Evolutionary conservation across 208 protist species (phyloP), one percentile per base, ranked within the genome.

Genomic region (Plasmodiophora brassicae): DNA sequence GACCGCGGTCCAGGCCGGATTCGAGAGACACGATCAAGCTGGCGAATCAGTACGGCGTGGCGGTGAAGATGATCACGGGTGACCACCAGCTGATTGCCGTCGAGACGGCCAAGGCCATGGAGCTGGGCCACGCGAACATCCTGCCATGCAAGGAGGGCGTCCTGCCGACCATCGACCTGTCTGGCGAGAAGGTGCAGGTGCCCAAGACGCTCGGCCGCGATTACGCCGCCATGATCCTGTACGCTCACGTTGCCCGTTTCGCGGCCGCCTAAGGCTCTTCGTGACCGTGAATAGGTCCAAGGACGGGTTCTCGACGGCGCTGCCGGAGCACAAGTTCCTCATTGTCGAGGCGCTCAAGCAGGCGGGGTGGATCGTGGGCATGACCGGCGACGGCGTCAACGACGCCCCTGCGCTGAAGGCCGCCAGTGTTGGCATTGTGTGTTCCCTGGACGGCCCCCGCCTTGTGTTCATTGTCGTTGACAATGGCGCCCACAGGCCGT

Each of bases 401-500:
- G 50, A 60, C 50, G 50, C 50, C 50, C 50, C 50, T 20, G 50
- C 96, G 25, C 89, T 98, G 72, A 97, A 98, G 92, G 93, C 94
- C 71, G 95, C 97, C 25, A 93, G 98, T 93, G 95, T 98, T 60
- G 20, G 50, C 20, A 60, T n/a, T 60, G 20, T n/a, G n/a, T n/a
- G 5, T 86, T 60, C 14, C n/a, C n/a, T n/a, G 35, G 5, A 60
- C 22, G 5, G 10, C n/a, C n/a, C n/a, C n/a, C n/a, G n/a, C n/a
- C n/a, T n/a, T n/a, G n/a, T n/a, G n/a, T n/a, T n/a, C n/a, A 60
- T 60, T 44, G 32, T 88, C 60, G 43, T 95, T 97, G 1, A 97
- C 97, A 90, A 96, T 97, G 90, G 93, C 96, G 38, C 96, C 96
- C 46, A 95, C 96, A 22, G 93, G 96, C 96, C 83, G 96, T 98